Conservation (phyloP, 768 basidiomycete species). For the Chalciporus sphaerocephalus region DNA sequence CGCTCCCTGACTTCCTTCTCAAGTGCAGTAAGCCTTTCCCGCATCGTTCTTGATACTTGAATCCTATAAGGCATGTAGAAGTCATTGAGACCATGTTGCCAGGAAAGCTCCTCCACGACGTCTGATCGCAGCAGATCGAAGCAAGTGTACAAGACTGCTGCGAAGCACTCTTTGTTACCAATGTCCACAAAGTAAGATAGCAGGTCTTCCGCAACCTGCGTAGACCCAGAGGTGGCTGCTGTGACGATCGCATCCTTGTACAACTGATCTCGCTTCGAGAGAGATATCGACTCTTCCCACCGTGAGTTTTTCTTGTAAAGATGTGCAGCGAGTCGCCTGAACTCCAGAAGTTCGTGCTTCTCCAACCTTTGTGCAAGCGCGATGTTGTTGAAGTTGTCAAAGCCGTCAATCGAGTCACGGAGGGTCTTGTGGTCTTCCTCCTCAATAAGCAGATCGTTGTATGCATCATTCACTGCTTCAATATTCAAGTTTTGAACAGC, state of each 20-base stretch:
- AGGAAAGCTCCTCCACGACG: conserved; percentile 89
- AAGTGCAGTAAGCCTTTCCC: conserved; percentile 72
- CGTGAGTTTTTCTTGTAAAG: conserved; percentile 97
- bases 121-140: conserved; percentile 95
- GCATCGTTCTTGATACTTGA: conserved; percentile 75
- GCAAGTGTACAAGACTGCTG: conserved; percentile 83
- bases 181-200: conserved; percentile 97
- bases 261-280: conserved; percentile 94
- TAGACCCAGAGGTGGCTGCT: conserved; percentile 77
- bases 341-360: conserved; percentile 88
- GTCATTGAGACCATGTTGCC: conserved; percentile 94
- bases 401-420: conserved; percentile 95
- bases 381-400: conserved; percentile 96
- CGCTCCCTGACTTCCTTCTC: conserved; percentile 90
- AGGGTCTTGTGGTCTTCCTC: conserved; percentile 99
- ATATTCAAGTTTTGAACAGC: conserved; percentile 95
- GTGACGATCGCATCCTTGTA: conserved; percentile 97
- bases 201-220: conserved; percentile 90
- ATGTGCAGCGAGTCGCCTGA: conserved; percentile 91
- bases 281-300: conserved; percentile 94
- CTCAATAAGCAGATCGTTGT: conserved; percentile 96
- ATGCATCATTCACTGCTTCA: conserved; percentile 96
- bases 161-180: conserved; percentile 97
- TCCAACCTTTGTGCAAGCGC: conserved; percentile 81
- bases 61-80: conserved; percentile 97